These are phyloP conservation scores for Hortiboletus campestris DNA, from an alignment of 768 basidiomycete species.

Conservation along the genomic window DNA sequence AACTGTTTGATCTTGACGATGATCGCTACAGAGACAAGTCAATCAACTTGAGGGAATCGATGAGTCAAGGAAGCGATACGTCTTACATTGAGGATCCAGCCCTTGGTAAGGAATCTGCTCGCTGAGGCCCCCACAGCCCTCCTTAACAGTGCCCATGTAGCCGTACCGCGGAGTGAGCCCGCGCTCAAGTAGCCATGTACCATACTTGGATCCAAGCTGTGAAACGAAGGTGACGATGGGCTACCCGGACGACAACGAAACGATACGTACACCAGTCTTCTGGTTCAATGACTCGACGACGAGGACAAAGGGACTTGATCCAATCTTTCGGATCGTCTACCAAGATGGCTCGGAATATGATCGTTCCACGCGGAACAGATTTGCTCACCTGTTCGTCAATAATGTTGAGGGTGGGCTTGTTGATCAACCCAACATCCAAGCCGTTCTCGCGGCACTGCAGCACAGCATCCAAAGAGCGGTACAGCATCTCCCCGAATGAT, in stretches of 20 bases:
- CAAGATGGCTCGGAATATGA: neutral
- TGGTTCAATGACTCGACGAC: conserved; percentile 85
- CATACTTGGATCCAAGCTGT: conserved; percentile 76
- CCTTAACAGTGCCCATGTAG: conserved; percentile 78
- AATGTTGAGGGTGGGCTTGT: conserved; percentile 80
- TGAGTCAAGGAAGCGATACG: neutral
- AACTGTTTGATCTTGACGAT: conserved; percentile 45
- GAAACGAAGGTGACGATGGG: neutral
- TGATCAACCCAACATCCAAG: conserved; percentile 79
- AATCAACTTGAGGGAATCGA: neutral
- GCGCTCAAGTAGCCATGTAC: conserved; percentile 85
- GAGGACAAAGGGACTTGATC: conserved; percentile 72
- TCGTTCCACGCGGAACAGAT: neutral
- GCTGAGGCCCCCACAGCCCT: conserved; percentile 73
- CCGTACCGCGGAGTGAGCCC: conserved; percentile 75
- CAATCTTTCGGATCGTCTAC: conserved; percentile 67
- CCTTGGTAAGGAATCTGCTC: conserved; percentile 85
- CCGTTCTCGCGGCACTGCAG: conserved; percentile 68
- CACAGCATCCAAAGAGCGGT: conserved; percentile 82
- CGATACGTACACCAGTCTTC: conserved; percentile 70
- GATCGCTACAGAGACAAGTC: conserved; percentile 36
- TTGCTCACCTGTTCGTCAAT: conserved; percentile 71
- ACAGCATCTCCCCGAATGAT: conserved; percentile 84
- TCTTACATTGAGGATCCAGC: conserved; percentile 74
- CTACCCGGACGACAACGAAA: neutral